These are phyloP conservation scores for Yamadazyma taylorii DNA, from an alignment of 1,139 yeast genomes.

Conservation along the genomic window DNA sequence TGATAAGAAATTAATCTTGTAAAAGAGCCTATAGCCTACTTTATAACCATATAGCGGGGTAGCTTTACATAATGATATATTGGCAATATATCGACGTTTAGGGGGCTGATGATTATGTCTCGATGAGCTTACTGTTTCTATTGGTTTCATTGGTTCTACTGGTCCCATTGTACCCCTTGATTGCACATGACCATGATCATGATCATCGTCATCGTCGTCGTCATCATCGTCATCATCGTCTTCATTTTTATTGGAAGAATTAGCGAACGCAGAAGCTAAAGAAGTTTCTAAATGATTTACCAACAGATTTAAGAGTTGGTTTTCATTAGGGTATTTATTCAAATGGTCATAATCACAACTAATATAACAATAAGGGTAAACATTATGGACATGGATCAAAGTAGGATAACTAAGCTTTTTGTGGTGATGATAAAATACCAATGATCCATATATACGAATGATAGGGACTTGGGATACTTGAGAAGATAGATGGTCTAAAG, in stretches of 20 bases:
- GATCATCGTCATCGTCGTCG: slow-evolving; percentile 11
- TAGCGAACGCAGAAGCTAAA: slow-evolving; percentile 8
- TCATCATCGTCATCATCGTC: slow-evolving; percentile 1
- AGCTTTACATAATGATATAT: slow-evolving; percentile 69
- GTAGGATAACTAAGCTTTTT: slow-evolving; percentile 21
- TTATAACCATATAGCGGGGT: slow-evolving; percentile 83
- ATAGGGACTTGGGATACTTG: slow-evolving; percentile 63
- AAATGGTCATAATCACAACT: slow-evolving; percentile 34
- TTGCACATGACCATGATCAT: too few species aligned
- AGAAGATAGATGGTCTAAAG: slow-evolving; percentile 31
- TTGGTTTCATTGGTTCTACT: too few species aligned
- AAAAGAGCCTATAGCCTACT: slow-evolving; percentile 59
- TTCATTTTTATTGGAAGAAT: too few species aligned
- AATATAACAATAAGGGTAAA: slow-evolving; percentile 76
- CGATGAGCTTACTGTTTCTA: too few species aligned
- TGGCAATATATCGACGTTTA: slow-evolving; percentile 44
- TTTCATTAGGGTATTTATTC: slow-evolving; percentile 6
- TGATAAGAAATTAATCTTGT: slow-evolving; percentile 67
- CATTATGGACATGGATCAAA: slow-evolving; percentile 75
- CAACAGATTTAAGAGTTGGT: slow-evolving; percentile 15
- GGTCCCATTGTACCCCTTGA: too few species aligned
- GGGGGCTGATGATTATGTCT: background rate
- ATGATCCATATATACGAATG: slow-evolving; percentile 67
- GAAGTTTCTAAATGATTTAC: slow-evolving; percentile 20
- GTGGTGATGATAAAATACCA: slow-evolving; percentile 36